Evolutionary conservation across 495 filamentous ascomycete genomes (phyloP), one percentile per base, ranked within the genome.

Genomic region (Trichoderma virens): DNA sequence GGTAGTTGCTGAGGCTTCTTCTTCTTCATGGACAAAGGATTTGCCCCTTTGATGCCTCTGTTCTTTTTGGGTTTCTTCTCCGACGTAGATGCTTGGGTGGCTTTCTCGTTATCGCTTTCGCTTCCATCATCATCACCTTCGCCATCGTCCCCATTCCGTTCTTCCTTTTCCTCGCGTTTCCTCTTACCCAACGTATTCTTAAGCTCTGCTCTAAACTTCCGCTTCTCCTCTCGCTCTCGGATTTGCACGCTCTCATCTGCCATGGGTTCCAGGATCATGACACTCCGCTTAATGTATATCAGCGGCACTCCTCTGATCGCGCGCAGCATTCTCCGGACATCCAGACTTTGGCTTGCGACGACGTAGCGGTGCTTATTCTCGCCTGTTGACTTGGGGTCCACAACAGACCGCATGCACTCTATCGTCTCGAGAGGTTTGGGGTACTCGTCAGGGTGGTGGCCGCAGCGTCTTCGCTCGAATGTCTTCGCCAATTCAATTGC

Each of bases 251-350:
- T 90, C 3, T 77, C 76, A 3, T 72, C 78, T 28, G 89, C 86
- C 90, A 96, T 91, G 1, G 91, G 90, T 78, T 97, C 93, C 74
- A 97, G 77, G 43, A 95, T 85, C 90, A 97, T 90, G 18, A 97
- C 92, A 62, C 87, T 90, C 64, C 91, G 82, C 74, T 88, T 88
- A 38, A 95, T 86, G 75, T 93, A 92, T 62, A 96, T 83, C 32
- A 92, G 76, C 56, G 73, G 73, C 69, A 91, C 86, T 32, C 92
- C 92, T 34, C 87, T 84, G n/a, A 90, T 74, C 2, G 72, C 71
- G 54, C 87, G 72, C 69, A 90, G 77, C 35, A 68, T 69, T 62
- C 77, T 75, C 61, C 88, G 71, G 11, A 88, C 75, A 30, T 82
- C 81, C 11, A 80, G 73, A 64, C 87, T 84, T 71, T 91, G 90